Percentiles rank a stretch among this genome's conserved stretches.
These are phyloP conservation scores for Neurospora sp. DNA, from an alignment of 495 filamentous ascomycete species.

Conservation along the genomic window DNA sequence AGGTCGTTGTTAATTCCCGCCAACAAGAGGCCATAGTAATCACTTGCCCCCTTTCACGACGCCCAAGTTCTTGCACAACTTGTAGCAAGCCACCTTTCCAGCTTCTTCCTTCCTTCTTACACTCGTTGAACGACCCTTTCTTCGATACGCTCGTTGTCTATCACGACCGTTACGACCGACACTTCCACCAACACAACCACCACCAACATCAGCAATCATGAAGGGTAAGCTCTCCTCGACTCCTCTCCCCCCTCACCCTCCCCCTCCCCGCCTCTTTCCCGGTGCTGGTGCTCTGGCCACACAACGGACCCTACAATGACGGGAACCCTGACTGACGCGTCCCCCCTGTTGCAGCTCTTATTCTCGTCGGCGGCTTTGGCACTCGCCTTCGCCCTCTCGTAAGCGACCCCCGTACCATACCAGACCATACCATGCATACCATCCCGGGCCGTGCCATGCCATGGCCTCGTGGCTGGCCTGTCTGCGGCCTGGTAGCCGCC, in stretches of 20 bases:
- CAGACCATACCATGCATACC: constrained; percentile 3
- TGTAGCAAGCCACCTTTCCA: constrained; percentile 1
- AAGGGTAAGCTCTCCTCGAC: constrained; percentile 35
- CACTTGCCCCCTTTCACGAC: background rate
- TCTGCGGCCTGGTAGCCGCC: constrained; percentile 3
- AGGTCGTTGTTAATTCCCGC: background rate
- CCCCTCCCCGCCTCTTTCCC: background rate
- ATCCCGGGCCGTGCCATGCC: background rate
- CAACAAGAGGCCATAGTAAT: background rate
- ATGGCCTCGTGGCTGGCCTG: background rate
- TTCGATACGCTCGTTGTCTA: constrained; percentile 8
- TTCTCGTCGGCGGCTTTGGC: constrained; percentile 98
- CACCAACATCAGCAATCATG: constrained; percentile 26
- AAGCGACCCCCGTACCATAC: constrained; percentile 30
- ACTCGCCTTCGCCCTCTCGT: constrained; percentile 96
- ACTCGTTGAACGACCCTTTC: constrained; percentile 18
- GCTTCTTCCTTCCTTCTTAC: constrained; percentile 21
- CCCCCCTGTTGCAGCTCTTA: constrained; percentile 56
- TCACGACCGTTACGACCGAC: background rate
- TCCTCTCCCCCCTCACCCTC: background rate
- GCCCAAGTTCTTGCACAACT: background rate
- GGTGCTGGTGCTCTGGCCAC: background rate
- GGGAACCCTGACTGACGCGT: background rate
- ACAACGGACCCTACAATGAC: background rate
- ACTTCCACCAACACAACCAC: constrained; percentile 8